Percentiles rank a stretch among this genome's conserved stretches.
Conservation (phyloP, 1,139 yeast genomes). For the Geotrichum restrictum region DNA sequence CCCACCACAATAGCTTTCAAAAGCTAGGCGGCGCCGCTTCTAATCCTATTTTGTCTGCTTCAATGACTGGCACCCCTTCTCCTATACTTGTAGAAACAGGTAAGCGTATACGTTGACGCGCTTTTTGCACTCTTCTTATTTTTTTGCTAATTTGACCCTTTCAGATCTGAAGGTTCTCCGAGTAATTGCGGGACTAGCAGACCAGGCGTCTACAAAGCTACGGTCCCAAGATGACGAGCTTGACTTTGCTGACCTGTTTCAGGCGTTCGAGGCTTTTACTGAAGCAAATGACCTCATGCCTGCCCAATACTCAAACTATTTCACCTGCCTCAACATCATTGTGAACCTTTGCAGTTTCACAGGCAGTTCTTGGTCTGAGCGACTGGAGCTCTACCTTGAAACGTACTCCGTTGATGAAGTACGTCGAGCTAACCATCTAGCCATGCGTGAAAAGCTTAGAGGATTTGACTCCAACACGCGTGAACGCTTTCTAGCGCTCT, state of each 20-base stretch:
- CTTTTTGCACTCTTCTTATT: background rate
- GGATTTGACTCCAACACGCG: conserved; percentile 13
- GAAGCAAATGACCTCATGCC: conserved; percentile 25
- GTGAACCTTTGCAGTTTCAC: conserved; percentile 10
- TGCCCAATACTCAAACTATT: conserved; percentile 11
- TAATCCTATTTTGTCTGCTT: too few relatives aligned
- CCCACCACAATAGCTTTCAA: background rate
- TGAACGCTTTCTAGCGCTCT: conserved; percentile 17
- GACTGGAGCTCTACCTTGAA: conserved; percentile 1
- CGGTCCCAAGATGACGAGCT: conserved; percentile 1
- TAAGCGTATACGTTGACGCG: conserved; percentile 4
- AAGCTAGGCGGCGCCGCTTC: background rate
- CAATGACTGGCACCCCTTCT: conserved; percentile 2
- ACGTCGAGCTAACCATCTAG: background rate
- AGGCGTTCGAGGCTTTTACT: conserved; percentile 28
- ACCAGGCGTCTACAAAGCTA: conserved; percentile 16
- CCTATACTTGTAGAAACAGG: conserved; percentile 9
- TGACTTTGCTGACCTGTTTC: conserved; percentile 27
- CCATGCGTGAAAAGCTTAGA: conserved; percentile 13
- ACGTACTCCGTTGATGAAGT: conserved; percentile 6
- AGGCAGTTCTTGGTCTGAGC: conserved; percentile 11
- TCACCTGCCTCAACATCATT: conserved; percentile 13
- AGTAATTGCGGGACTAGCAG: conserved; percentile 28
- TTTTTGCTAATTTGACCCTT: background rate
- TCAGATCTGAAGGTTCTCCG: conserved; percentile 27